Evolutionary conservation across 139 green algal species (phyloP).

Genomic region (Chlamydomonas applanata): DNA sequence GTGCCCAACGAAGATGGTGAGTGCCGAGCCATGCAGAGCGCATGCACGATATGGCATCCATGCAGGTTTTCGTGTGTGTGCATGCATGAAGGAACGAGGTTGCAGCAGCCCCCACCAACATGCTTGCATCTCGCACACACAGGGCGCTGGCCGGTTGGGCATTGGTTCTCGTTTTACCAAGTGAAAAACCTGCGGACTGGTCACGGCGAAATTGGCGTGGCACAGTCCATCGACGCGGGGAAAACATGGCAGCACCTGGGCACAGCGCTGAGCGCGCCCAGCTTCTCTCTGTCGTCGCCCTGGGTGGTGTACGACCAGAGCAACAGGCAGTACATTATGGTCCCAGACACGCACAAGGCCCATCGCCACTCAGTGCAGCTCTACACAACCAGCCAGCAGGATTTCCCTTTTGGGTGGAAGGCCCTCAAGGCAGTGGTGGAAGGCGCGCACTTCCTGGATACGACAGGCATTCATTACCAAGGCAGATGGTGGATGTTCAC

Average conservation of each 20-base stretch:
- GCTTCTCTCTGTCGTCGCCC: slow-evolving; percentile 12
- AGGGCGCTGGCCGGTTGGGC: no score
- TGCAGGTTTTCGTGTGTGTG: no score
- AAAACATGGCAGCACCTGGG: slow-evolving; percentile 10
- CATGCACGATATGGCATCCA: no score
- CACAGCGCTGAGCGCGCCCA: slow-evolving; percentile 2
- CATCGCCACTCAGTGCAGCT: not conserved
- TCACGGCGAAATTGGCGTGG: slow-evolving; percentile 13
- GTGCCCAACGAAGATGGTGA: not conserved
- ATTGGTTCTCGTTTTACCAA: slow-evolving; percentile 12
- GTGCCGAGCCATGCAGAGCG: no score
- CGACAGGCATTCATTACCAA: not conserved
- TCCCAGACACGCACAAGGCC: slow-evolving; percentile 6
- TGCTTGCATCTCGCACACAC: no score
- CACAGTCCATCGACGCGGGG: not conserved
- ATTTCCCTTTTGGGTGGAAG: slow-evolving; percentile 9
- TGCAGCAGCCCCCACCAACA: no score
- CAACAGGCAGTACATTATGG: slow-evolving; percentile 8
- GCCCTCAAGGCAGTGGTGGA: not conserved
- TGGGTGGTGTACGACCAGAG: slow-evolving; percentile 14
- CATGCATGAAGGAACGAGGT: no score
- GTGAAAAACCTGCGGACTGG: slow-evolving; percentile 2
- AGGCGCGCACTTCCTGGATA: slow-evolving; percentile 5
- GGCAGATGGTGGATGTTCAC: slow-evolving; percentile 20
- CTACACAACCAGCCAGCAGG: slow-evolving; percentile 1